Percentiles rank a stretch among this genome's conserved stretches.
phyloP scores from a whole-genome alignment of 2,329 filamentous ascomycete genomes.

The Paradendryphiella salina region DNA sequence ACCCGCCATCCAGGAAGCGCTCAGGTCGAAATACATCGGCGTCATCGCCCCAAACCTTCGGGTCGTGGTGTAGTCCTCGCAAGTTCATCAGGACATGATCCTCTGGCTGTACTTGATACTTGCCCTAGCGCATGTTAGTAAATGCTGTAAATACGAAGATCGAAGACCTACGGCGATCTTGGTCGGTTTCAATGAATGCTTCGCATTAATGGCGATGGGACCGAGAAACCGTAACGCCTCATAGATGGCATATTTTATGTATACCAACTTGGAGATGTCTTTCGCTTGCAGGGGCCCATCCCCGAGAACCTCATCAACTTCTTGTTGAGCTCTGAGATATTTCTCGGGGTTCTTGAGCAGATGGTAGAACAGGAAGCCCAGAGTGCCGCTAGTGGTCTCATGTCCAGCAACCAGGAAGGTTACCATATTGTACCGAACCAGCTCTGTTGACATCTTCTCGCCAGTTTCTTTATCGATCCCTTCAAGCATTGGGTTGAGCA shows the following conservation, averaged over 20 bases:
- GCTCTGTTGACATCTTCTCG: constrained; percentile 12
- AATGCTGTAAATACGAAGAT: too few species aligned
- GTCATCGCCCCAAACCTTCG: constrained; percentile 10
- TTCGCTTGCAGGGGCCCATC: constrained; percentile 4
- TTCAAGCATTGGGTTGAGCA: constrained; percentile 13
- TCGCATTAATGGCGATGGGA: constrained; percentile 6
- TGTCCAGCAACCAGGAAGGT: constrained; percentile 12
- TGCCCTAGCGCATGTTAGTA: constrained; percentile 1
- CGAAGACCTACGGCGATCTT: constrained; percentile 7
- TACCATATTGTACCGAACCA: constrained; percentile 11
- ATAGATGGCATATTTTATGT: constrained; percentile 11
- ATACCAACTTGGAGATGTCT: constrained; percentile 1
- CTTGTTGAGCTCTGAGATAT: constrained; percentile 10
- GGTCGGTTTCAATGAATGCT: constrained; percentile 6
- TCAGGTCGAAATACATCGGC: constrained; percentile 12
- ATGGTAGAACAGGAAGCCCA: constrained; percentile 11
- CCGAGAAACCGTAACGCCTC: constrained; percentile 9
- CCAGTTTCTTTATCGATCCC: constrained; percentile 10
- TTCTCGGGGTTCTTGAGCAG: constrained; percentile 7
- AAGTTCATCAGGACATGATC: constrained; percentile 9
- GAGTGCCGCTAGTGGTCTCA: constrained; percentile 10
- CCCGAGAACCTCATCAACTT: constrained; percentile 10
- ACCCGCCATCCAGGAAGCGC: constrained; percentile 8
- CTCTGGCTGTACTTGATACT: constrained; percentile 9
- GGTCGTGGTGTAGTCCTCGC: constrained; percentile 9